Conservation (phyloP, 345 rosid species). For the Melastoma malabathricum region DNA sequence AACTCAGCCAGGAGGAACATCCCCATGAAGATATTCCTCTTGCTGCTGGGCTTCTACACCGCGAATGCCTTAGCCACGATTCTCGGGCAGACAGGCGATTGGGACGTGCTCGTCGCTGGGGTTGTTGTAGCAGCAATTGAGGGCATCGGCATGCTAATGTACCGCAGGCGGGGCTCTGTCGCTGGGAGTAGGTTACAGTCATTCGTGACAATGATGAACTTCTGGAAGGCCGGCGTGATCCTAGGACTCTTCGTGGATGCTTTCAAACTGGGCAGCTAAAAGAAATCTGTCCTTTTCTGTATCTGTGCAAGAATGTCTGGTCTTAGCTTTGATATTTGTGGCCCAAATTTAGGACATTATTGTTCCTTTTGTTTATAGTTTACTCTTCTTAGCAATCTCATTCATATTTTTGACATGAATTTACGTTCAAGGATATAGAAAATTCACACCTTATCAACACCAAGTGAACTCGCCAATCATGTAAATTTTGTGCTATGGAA, state of each 20-base stretch:
- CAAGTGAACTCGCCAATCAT: too few species aligned
- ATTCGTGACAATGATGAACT: slow-evolving; percentile 70
- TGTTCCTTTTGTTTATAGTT: too few species aligned
- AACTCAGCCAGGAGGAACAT: slow-evolving; percentile 75
- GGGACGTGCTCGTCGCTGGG: slow-evolving; percentile 95
- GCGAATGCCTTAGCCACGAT: slow-evolving; percentile 96
- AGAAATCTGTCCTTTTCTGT: too few species aligned
- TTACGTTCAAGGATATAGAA: too few species aligned
- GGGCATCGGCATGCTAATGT: slow-evolving; percentile 90
- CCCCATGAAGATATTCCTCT: slow-evolving; percentile 80
- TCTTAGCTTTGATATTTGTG: too few species aligned
- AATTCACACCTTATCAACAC: too few species aligned
- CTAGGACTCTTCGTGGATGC: slow-evolving; percentile 98
- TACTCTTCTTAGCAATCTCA: too few species aligned
- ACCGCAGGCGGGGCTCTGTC: slow-evolving; percentile 41
- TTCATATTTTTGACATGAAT: too few species aligned
- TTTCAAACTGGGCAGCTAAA: slow-evolving; percentile 75
- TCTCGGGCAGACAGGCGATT: slow-evolving; percentile 96
- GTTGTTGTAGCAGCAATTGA: slow-evolving; percentile 90
- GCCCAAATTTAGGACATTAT: too few species aligned
- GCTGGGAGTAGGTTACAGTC: slow-evolving; percentile 46
- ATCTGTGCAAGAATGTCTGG: too few species aligned
- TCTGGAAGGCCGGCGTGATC: slow-evolving; percentile 96
- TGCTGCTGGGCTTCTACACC: slow-evolving; percentile 83
- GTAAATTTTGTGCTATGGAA: too few species aligned